Conservation (phyloP, 2,329 filamentous ascomycete species). For the Parastagonospora nodorum region DNA sequence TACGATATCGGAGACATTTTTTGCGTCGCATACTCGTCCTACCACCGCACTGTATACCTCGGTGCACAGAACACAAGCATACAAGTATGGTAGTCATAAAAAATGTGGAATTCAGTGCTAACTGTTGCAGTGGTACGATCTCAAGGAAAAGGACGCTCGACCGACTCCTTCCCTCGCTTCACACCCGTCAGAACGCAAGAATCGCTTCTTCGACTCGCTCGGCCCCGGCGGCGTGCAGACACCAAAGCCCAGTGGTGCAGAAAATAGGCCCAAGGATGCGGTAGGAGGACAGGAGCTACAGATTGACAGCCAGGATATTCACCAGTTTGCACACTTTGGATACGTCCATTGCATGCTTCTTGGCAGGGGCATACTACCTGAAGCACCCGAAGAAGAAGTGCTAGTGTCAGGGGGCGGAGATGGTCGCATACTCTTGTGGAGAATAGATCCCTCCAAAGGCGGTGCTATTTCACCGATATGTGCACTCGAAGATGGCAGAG, state of each 20-base stretch:
- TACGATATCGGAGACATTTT: conserved; percentile 97
- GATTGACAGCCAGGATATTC: conserved; percentile 79
- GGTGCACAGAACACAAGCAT: conserved; percentile 94
- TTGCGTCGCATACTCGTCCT: conserved; percentile 84
- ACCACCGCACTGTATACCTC: conserved; percentile 82
- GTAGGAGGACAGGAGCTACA: conserved; percentile 72
- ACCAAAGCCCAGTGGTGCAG: conserved; percentile 68
- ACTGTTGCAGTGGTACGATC: conserved; percentile 72
- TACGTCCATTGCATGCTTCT: conserved; percentile 97
- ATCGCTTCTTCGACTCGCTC: conserved; percentile 90
- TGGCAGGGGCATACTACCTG: conserved; percentile 72
- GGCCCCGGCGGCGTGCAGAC: conserved; percentile 82
- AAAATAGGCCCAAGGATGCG: conserved; percentile 54
- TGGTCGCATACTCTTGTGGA: conserved; percentile 94
- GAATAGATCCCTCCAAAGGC: conserved; percentile 63
- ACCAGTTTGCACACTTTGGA: conserved; percentile 90
- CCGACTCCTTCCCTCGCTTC: conserved; percentile 67
- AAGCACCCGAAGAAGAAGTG: conserved; percentile 74
- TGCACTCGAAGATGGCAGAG: conserved; percentile 63
- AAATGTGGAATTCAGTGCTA: neutral
- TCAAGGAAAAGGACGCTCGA: conserved; percentile 66
- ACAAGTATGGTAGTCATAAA: conserved; percentile 1
- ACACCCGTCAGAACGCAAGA: conserved; percentile 77
- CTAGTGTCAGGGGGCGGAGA: conserved; percentile 91
- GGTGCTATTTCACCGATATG: conserved; percentile 73